Percentiles rank a stretch among this genome's conserved stretches.
phyloP scores from a whole-genome alignment of 805 yeast genomes.

The Cyberlindnera nakhonratchasimensis region DNA sequence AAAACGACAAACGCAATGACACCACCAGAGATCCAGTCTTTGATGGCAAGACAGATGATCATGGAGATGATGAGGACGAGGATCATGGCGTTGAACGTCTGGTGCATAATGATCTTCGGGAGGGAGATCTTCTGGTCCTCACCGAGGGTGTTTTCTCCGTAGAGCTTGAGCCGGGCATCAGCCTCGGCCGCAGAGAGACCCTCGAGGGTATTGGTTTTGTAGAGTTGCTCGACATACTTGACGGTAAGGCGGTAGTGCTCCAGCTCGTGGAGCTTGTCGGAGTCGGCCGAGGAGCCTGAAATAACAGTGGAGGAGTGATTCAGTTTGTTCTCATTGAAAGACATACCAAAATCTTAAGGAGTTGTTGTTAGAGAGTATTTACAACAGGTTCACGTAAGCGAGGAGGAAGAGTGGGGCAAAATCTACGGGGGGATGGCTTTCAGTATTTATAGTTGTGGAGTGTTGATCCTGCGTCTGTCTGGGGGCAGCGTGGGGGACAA shows the following conservation, averaged over 20 bases:
- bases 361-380: no score
- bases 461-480: no score
- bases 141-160: conserved; percentile 63
- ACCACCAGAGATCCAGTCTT: conserved; percentile 81
- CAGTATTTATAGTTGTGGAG: no score
- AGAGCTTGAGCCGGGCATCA: conserved; percentile 26
- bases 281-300: conserved; percentile 5
- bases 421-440: no score
- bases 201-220: conserved; percentile 39
- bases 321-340: conserved; percentile 15
- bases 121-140: conserved; percentile 54
- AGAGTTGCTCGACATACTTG: conserved; percentile 35
- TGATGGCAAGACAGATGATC: conserved; percentile 67
- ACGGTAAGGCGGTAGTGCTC: conserved; percentile 30
- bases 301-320: conserved; percentile 16
- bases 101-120: conserved; percentile 55
- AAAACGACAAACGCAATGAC: conserved; percentile 67
- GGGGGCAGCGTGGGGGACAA: no score
- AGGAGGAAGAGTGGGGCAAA: no score
- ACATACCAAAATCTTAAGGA: neutral
- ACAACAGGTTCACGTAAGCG: no score
- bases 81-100: conserved; percentile 75
- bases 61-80: conserved; percentile 65
- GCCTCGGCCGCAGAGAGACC: conserved; percentile 46
- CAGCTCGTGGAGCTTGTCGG: conserved; percentile 14